Percentiles rank a stretch among this genome's conserved stretches.
phyloP scores from a whole-genome alignment of 768 basidiomycete genomes.

The Suillus variegatus region DNA sequence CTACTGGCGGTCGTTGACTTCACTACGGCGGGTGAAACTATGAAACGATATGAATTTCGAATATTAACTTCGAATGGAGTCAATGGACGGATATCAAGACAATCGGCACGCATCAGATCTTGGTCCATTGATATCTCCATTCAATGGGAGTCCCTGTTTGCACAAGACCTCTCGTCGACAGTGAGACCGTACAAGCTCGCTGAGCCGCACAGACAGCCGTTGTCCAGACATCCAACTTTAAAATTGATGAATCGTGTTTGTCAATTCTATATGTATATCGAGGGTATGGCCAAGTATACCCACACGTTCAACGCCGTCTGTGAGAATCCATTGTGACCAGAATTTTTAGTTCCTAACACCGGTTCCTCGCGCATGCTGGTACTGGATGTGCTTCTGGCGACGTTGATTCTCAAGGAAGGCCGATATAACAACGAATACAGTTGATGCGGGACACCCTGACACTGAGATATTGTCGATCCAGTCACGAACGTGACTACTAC shows the following conservation, averaged over 20 bases:
- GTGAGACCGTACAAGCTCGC: no score
- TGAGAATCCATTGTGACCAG: background rate
- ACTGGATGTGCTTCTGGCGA: background rate
- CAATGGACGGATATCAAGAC: background rate
- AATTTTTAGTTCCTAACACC: background rate
- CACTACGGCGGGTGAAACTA: no score
- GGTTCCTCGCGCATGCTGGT: background rate
- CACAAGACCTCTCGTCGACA: background rate
- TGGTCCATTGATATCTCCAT: background rate
- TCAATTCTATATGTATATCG: background rate
- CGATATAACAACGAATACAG: background rate
- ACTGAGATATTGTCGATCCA: background rate
- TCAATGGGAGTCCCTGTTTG: background rate
- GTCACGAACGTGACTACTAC: background rate
- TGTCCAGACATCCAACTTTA: background rate
- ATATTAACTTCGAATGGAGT: background rate
- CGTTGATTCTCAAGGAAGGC: background rate
- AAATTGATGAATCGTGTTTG: background rate
- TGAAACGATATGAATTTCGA: background rate
- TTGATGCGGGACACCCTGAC: background rate
- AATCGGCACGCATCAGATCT: background rate
- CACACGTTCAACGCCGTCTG: background rate
- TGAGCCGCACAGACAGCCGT: background rate
- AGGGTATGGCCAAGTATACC: background rate
- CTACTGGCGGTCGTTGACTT: background rate